Conservation (phyloP, 1,284 basidiomycete genomes). For the Irpex sp. region DNA sequence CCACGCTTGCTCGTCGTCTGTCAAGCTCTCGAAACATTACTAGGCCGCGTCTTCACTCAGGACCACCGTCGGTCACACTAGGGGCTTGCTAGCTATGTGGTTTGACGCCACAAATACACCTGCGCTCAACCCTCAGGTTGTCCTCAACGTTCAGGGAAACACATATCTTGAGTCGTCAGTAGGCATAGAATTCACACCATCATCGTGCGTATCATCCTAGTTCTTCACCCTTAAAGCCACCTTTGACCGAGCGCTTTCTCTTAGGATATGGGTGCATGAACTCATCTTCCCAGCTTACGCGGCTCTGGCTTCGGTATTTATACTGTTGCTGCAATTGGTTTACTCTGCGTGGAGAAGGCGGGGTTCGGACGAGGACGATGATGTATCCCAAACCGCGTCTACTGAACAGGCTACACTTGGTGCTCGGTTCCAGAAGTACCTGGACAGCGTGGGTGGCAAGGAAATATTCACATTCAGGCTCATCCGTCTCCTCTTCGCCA, state of each 20-base stretch:
- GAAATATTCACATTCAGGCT: constrained; percentile 23
- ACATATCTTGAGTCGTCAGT: background rate
- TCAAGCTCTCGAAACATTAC: background rate
- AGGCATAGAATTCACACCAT: background rate
- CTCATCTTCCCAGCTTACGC: constrained; percentile 14
- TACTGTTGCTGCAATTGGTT: constrained; percentile 8
- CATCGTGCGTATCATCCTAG: background rate
- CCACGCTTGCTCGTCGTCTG: background rate
- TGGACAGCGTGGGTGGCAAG: constrained; percentile 17
- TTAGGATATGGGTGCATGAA: background rate
- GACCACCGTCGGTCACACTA: background rate
- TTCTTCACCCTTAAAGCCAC: background rate
- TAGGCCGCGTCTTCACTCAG: background rate
- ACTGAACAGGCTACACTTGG: background rate
- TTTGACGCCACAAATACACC: background rate
- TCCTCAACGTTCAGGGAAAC: background rate
- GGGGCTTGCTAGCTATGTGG: background rate
- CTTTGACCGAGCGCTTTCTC: background rate
- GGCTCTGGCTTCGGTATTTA: constrained; percentile 10
- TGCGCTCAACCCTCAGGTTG: background rate
- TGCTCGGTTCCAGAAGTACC: constrained; percentile 5
- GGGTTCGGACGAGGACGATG: background rate
- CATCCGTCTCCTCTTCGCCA: constrained; percentile 18
- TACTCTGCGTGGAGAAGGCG: background rate
- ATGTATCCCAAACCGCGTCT: background rate